phyloP scores from a whole-genome alignment of 192 early-diverging fungal genomes.

The Rhizophagus prolifer region DNA sequence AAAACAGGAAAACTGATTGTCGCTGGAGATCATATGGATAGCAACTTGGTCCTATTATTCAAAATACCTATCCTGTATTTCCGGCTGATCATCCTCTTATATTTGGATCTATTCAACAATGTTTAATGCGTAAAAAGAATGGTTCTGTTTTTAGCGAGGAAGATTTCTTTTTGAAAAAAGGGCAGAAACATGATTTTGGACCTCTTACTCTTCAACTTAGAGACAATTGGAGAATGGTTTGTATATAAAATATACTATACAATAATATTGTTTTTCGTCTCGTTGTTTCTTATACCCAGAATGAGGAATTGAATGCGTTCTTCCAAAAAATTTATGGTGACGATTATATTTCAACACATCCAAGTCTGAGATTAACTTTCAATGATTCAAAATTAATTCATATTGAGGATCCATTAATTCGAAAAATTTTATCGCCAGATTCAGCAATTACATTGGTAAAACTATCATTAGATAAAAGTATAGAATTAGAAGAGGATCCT shows the following conservation, averaged over 20 bases:
- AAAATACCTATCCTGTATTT: constrained; percentile 41
- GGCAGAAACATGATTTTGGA: constrained; percentile 40
- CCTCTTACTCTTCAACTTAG: constrained; percentile 50
- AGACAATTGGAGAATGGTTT: constrained; percentile 57
- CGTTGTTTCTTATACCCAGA: constrained; percentile 33
- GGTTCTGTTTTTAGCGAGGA: constrained; percentile 26
- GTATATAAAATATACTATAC: background rate
- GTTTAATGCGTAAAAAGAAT: constrained; percentile 43
- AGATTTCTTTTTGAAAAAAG: constrained; percentile 34
- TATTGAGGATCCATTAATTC: constrained; percentile 31
- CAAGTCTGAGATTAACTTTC: constrained; percentile 11
- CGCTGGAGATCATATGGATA: constrained; percentile 52
- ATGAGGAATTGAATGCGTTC: constrained; percentile 47
- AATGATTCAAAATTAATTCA: constrained; percentile 4
- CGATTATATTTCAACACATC: constrained; percentile 34
- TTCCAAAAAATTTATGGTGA: constrained; percentile 51
- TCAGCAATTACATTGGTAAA: constrained; percentile 41
- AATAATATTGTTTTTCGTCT: background rate
- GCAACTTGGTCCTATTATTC: constrained; percentile 51
- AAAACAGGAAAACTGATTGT: constrained; percentile 42
- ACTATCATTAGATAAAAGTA: constrained; percentile 30
- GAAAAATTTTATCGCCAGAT: constrained; percentile 35
- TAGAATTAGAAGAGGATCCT: background rate
- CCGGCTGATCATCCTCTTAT: constrained; percentile 36
- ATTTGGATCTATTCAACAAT: constrained; percentile 52